A percentile compares a stretch with the other conserved stretches of the same genome.
These are phyloP conservation scores for Lithocarpus polystachyus DNA, from an alignment of 306 rosid species.

Conservation along the genomic window DNA sequence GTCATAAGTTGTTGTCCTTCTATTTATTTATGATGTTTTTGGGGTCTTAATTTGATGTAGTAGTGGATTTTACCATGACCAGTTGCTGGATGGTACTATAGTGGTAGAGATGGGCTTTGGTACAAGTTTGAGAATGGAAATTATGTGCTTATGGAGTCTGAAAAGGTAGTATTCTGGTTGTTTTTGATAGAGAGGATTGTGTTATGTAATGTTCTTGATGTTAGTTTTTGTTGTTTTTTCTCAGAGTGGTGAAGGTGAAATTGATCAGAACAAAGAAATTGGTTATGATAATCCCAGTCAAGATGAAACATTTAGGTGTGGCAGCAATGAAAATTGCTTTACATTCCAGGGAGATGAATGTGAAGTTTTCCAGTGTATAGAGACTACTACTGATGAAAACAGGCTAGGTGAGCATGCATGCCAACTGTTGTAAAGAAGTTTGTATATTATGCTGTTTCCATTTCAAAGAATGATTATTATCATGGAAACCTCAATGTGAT, in stretches of 20 bases:
- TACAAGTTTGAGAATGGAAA: slow-evolving; percentile 80
- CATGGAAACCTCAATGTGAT: neutral
- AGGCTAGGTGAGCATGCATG: slow-evolving; percentile 36
- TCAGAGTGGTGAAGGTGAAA: slow-evolving; percentile 42
- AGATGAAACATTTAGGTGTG: slow-evolving; percentile 11
- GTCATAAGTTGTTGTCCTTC: neutral
- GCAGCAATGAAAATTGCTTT: slow-evolving; percentile 25
- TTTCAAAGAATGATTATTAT: neutral
- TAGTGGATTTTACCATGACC: slow-evolving; percentile 89
- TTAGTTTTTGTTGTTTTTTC: neutral
- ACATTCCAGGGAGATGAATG: slow-evolving; percentile 23
- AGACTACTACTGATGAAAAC: slow-evolving; percentile 22
- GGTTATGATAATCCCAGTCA: slow-evolving; percentile 26
- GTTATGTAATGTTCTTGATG: neutral
- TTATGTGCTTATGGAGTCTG: slow-evolving; percentile 62
- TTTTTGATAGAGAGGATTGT: neutral
- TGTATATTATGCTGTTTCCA: neutral
- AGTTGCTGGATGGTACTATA: slow-evolving; percentile 84
- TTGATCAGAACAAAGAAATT: slow-evolving; percentile 21
- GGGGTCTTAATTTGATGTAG: slow-evolving; percentile 40
- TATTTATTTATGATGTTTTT: neutral
- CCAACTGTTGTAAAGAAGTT: neutral
- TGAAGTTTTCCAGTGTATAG: slow-evolving; percentile 30
- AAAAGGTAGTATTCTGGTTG: slow-evolving; percentile 26
- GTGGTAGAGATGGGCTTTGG: slow-evolving; percentile 59